phyloP scores from a whole-genome alignment of 768 basidiomycete species.

The Mycena polygramma region DNA sequence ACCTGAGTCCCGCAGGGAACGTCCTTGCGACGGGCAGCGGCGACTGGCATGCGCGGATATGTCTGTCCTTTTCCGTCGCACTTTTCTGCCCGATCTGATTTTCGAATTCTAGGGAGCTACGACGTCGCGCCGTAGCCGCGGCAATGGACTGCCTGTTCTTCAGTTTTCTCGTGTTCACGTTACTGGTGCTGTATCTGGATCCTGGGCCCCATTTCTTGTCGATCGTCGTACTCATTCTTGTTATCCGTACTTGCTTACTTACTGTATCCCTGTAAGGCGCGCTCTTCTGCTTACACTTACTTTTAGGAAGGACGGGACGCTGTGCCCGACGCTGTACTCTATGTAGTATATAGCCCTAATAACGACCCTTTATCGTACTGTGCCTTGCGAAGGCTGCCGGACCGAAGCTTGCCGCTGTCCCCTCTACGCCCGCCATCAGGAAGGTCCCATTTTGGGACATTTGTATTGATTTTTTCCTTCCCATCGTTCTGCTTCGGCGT shows the following conservation, averaged over 20 bases:
- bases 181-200: not conserved
- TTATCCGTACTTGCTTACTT: not conserved
- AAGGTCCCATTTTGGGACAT: no score
- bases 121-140: conserved; percentile 25
- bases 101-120: conserved; percentile 33
- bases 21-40: conserved; percentile 51
- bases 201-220: conserved; percentile 14
- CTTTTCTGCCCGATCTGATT: not conserved
- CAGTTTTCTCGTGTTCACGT: not conserved
- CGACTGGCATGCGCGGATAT: conserved; percentile 52
- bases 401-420: no score
- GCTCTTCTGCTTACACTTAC: not conserved
- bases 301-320: conserved; percentile 28
- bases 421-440: no score
- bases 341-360: conserved; percentile 20
- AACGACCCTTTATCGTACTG: not conserved
- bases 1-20: conserved; percentile 49
- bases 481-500: no score
- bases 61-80: conserved; percentile 38
- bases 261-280: not conserved
- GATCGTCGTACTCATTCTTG: conserved; percentile 17
- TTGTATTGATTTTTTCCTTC: no score
- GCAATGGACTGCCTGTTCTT: no score
- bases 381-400: no score
- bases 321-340: conserved; percentile 12